Conservation (phyloP, 2,329 filamentous ascomycete species). For the Hypocrella siamensis region DNA sequence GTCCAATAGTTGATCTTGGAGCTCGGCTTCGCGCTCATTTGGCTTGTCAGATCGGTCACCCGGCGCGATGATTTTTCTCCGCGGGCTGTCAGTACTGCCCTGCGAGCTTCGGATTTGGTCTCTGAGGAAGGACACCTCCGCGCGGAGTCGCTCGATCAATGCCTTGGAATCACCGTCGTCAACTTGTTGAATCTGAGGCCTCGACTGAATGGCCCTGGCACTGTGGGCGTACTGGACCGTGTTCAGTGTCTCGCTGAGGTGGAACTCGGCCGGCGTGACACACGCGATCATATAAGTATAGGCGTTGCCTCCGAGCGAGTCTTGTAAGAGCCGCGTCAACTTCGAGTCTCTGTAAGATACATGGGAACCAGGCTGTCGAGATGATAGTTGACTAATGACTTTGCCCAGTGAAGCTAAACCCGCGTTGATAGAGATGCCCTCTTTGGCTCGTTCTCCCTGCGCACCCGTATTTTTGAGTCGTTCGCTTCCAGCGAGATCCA, state of each 20-base stretch:
- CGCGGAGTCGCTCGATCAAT: conserved; percentile 81
- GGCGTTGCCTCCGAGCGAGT: conserved; percentile 90
- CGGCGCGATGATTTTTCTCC: conserved; percentile 34
- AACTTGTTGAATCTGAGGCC: conserved; percentile 85
- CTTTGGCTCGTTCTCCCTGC: conserved; percentile 82
- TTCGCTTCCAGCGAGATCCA: conserved; percentile 93
- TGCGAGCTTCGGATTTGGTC: conserved; percentile 87
- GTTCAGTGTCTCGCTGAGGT: conserved; percentile 92
- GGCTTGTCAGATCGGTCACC: conserved; percentile 63
- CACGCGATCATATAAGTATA: conserved; percentile 99
- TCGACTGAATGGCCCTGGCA: conserved; percentile 91
- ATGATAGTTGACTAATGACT: conserved; percentile 94
- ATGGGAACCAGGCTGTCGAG: conserved; percentile 70
- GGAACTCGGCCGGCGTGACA: conserved; percentile 91
- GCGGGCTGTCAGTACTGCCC: conserved; percentile 35
- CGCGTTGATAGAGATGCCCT: conserved; percentile 96
- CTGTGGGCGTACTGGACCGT: conserved; percentile 95
- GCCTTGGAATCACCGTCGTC: conserved; percentile 92
- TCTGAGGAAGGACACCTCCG: conserved; percentile 82
- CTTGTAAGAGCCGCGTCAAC: conserved; percentile 84
- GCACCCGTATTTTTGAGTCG: conserved; percentile 93
- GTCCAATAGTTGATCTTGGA: conserved; percentile 89
- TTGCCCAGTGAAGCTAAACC: conserved; percentile 90
- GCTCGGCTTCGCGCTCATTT: conserved; percentile 71
- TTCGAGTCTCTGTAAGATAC: conserved; percentile 98